These are phyloP conservation scores for Lupinus albus DNA, from an alignment of 306 rosid species.

Conservation along the genomic window DNA sequence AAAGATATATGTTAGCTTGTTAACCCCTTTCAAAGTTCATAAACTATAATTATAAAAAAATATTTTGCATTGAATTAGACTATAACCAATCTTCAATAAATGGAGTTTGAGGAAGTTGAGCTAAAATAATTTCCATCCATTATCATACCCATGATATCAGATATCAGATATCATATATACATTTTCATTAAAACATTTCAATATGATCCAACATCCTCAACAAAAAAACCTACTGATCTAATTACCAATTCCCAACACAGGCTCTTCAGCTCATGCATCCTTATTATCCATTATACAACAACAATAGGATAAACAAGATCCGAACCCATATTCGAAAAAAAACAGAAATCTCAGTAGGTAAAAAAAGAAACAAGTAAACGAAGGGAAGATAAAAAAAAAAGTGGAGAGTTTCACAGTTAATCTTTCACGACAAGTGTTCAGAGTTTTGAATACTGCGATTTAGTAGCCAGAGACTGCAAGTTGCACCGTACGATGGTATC, in stretches of 20 bases:
- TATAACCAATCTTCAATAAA: too few relatives aligned
- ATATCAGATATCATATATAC: conserved; percentile 18
- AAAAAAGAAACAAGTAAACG: too few relatives aligned
- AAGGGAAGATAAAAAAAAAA: not conserved
- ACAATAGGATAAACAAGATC: not conserved
- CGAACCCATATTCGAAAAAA: conserved; percentile 44
- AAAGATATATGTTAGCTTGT: too few relatives aligned
- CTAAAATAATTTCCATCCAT: too few relatives aligned
- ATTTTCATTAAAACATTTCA: conserved; percentile 38
- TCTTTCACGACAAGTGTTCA: not conserved
- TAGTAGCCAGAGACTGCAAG: conserved; percentile 66
- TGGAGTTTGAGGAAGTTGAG: too few relatives aligned
- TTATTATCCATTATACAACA: conserved; percentile 15
- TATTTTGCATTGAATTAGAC: too few relatives aligned
- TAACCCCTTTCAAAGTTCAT: too few relatives aligned
- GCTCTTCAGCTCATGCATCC: conserved; percentile 8
- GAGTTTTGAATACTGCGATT: not conserved
- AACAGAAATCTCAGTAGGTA: not conserved
- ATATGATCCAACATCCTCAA: not conserved
- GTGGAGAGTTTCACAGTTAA: not conserved
- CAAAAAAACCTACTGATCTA: conserved; percentile 6
- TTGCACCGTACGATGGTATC: conserved; percentile 95
- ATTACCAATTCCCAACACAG: conserved; percentile 43
- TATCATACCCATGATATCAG: too few relatives aligned
- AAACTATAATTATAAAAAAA: too few relatives aligned